These are phyloP conservation scores for Apiospora arundinis DNA, from an alignment of 2,329 filamentous ascomycete species.

Conservation along the genomic window DNA sequence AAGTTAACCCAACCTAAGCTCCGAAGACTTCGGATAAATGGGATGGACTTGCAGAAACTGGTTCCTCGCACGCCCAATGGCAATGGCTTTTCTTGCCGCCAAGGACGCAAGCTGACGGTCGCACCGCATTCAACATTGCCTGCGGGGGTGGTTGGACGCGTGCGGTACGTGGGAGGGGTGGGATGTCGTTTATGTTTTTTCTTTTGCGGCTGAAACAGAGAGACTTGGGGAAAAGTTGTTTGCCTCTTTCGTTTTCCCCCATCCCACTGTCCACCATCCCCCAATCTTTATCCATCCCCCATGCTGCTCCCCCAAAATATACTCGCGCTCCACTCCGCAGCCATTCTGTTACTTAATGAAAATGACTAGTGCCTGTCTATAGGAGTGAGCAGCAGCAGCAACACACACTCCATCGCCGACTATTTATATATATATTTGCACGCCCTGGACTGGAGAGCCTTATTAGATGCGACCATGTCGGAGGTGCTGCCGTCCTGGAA, in stretches of 20 bases:
- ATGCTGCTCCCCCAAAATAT: background rate
- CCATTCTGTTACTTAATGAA: slow-evolving; percentile 20
- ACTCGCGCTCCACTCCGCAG: background rate
- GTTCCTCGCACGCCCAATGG: background rate
- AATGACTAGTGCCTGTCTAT: slow-evolving; percentile 13
- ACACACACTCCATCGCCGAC: background rate
- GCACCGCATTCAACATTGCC: background rate
- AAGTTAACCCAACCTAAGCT: background rate
- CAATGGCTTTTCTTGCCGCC: background rate
- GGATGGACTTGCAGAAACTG: background rate
- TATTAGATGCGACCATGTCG: slow-evolving; percentile 3
- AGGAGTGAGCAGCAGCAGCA: background rate
- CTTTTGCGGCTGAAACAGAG: slow-evolving; percentile 7
- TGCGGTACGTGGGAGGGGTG: background rate
- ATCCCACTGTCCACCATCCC: background rate
- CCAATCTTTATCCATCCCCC: background rate
- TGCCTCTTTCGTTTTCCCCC: background rate
- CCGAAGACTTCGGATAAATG: slow-evolving; percentile 10
- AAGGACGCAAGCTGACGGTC: slow-evolving; percentile 3
- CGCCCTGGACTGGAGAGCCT: background rate
- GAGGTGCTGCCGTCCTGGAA: slow-evolving; percentile 27
- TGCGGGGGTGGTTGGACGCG: background rate
- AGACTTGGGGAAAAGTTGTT: background rate
- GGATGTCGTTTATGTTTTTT: background rate
- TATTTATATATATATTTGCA: background rate